These are phyloP conservation scores for Ambrosiella beaveri DNA, from an alignment of 2,329 filamentous ascomycete species.

Conservation along the genomic window DNA sequence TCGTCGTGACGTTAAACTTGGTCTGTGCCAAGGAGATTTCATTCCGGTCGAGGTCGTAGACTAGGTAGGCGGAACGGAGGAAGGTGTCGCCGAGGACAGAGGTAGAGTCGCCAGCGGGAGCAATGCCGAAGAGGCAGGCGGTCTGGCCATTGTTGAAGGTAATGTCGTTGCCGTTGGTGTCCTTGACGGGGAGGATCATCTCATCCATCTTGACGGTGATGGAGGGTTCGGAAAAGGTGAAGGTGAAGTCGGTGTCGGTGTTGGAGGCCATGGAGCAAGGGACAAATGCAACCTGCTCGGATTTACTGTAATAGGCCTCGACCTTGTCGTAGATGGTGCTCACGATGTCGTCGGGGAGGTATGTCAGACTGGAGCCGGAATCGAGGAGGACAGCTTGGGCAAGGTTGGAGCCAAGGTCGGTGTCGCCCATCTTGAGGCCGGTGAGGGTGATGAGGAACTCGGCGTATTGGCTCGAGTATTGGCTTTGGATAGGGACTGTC, in stretches of 20 bases:
- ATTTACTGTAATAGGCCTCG: slow-evolving; percentile 38
- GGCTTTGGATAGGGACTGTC: slow-evolving; percentile 48
- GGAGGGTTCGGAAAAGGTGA: slow-evolving; percentile 31
- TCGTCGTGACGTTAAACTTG: slow-evolving; percentile 33
- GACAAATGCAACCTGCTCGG: slow-evolving; percentile 40
- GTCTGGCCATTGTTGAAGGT: slow-evolving; percentile 34
- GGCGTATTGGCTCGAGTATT: slow-evolving; percentile 28
- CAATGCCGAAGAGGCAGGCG: slow-evolving; percentile 52
- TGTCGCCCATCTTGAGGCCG: slow-evolving; percentile 29
- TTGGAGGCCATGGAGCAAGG: slow-evolving; percentile 34
- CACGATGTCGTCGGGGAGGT: slow-evolving; percentile 41
- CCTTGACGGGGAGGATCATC: slow-evolving; percentile 37
- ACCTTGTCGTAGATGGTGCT: slow-evolving; percentile 39
- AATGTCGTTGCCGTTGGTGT: slow-evolving; percentile 28
- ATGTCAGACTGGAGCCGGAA: slow-evolving; percentile 50
- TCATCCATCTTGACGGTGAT: slow-evolving; percentile 42
- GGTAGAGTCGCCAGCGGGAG: slow-evolving; percentile 36
- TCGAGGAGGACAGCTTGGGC: slow-evolving; percentile 51
- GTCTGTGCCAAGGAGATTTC: slow-evolving; percentile 54
- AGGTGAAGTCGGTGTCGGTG: slow-evolving; percentile 27
- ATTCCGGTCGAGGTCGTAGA: slow-evolving; percentile 57
- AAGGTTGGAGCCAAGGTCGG: slow-evolving; percentile 27
- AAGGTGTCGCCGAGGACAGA: slow-evolving; percentile 59
- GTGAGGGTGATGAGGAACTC: slow-evolving; percentile 58
- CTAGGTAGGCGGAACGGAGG: slow-evolving; percentile 55